Evolutionary conservation across 2,329 filamentous ascomycete genomes (phyloP).

Genomic region (Trichoderma asperellum): DNA sequence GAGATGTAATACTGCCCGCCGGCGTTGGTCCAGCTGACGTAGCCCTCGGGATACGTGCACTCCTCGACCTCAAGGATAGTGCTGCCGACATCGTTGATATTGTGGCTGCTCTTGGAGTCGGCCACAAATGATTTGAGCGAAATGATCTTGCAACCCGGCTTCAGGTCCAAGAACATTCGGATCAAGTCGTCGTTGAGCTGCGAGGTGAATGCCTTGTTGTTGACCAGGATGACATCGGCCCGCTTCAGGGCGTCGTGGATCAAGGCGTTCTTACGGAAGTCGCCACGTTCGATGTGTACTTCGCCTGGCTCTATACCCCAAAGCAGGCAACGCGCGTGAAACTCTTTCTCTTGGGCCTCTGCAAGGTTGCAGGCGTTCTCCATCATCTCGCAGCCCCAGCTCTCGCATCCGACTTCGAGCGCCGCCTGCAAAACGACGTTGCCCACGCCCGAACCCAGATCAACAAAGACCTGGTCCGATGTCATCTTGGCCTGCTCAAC

Average conservation of each 20-base stretch:
- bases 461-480: conserved; percentile 85
- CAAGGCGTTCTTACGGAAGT: conserved; percentile 75
- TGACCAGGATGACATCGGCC: conserved; percentile 95
- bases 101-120: conserved; percentile 74
- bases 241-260: conserved; percentile 76
- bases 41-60: conserved; percentile 63
- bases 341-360: conserved; percentile 78
- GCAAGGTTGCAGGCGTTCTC: conserved; percentile 83
- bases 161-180: conserved; percentile 90
- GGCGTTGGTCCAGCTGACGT: conserved; percentile 90
- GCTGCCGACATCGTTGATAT: conserved; percentile 76
- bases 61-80: conserved; percentile 80
- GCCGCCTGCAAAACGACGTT: conserved; percentile 95
- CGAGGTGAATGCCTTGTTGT: conserved; percentile 95
- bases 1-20: conserved; percentile 88
- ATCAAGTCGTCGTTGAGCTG: conserved; percentile 83
- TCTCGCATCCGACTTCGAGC: conserved; percentile 89
- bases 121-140: conserved; percentile 91
- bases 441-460: conserved; percentile 92
- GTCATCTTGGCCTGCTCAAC: conserved; percentile 74
- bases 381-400: conserved; percentile 97
- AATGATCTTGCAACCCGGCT: conserved; percentile 85
- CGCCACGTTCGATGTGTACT: conserved; percentile 79
- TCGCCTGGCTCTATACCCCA: conserved; percentile 85
- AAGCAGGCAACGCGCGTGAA: conserved; percentile 79